phyloP scores from a whole-genome alignment of 345 rosid genomes.

The Lepidium didymum region DNA sequence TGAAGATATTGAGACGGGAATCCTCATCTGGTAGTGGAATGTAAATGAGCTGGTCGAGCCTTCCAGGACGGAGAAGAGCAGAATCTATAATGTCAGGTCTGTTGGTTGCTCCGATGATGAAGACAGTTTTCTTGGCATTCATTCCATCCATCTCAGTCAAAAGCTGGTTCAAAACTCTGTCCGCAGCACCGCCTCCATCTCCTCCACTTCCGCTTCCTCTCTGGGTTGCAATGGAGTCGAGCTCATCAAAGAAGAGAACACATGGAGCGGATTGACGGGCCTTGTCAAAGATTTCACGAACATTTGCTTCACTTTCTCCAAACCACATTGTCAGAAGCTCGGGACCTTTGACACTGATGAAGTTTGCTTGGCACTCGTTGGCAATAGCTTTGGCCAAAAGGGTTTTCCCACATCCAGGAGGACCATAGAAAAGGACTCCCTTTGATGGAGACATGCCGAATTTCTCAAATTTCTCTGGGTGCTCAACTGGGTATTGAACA shows the following conservation, averaged over 20 bases:
- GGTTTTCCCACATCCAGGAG: slow-evolving; percentile 98
- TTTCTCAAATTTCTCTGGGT: slow-evolving; percentile 95
- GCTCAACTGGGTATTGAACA: slow-evolving; percentile 98
- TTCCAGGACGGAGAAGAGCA: slow-evolving; percentile 95
- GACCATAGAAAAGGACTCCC: slow-evolving; percentile 96
- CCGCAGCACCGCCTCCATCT: slow-evolving; percentile 98
- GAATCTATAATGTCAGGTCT: slow-evolving; percentile 93
- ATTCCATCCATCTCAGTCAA: slow-evolving; percentile 99
- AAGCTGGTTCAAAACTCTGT: slow-evolving; percentile 94
- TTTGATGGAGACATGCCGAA: slow-evolving; percentile 99
- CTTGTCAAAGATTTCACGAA: slow-evolving; percentile 93
- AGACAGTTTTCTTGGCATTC: slow-evolving; percentile 94
- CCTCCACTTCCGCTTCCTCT: slow-evolving; percentile 75
- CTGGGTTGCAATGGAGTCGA: slow-evolving; percentile 98
- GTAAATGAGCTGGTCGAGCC: slow-evolving; percentile 95
- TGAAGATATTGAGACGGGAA: slow-evolving; percentile 76
- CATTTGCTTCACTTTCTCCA: slow-evolving; percentile 97
- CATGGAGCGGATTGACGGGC: slow-evolving; percentile 98
- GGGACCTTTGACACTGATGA: slow-evolving; percentile 96
- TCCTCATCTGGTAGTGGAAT: slow-evolving; percentile 98
- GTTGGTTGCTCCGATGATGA: slow-evolving; percentile 95
- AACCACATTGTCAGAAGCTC: slow-evolving; percentile 99
- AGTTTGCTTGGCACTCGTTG: slow-evolving; percentile 94
- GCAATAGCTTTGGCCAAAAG: slow-evolving; percentile 98
- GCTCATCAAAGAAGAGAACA: slow-evolving; percentile 93